Evolutionary conservation across 2,329 filamentous ascomycete genomes (phyloP), one percentile per base, ranked within the genome.

Genomic region (Elsinoe batatas): DNA sequence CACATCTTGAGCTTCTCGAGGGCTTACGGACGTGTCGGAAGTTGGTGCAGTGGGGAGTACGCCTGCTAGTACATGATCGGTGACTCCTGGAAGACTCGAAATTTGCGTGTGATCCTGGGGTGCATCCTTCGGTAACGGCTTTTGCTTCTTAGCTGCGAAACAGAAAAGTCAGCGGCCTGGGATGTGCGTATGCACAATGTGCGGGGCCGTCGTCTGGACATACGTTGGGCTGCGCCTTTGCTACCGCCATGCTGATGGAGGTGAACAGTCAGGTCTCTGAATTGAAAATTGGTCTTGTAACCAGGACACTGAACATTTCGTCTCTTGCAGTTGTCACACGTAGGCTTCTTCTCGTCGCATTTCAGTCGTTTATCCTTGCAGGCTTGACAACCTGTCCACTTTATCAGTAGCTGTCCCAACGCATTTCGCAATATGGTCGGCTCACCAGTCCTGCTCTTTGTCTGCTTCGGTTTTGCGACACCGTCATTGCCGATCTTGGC

Each of bases 261-360:
- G n/a, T 33, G 37, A n/a, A 51, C 47, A 13, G 47, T 51, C 47
- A 51, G 33, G 17, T 51, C 47, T 37, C 47, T 36, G 35, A 51
- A 88, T 74, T 87, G 87, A 71, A 86, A 87, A 67, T 85, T 81
- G 67, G 85, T 88, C 68, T 82, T 85, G 70, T 87, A 88, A 35
- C 84, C 84, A 57, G 83, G 84, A 65, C 84, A 88, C 3, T 72
- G 67, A 18, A 87, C 83, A 59, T 78, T 81, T 54, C 84, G 76
- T 62, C 79, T 80, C 44, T 80, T 74, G 65, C 84, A 87, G 71
- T 87, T 83, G 57, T 80, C 74, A 63, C 84, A 87, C 18, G 74
- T 77, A 0, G 84, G 84, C 61, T 87, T 86, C 44, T 79, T 80
- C 71, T 88, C 84, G 67, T 87, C 84, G 70, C 84, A 88, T 70